phyloP scores from a whole-genome alignment of 352 stramenopile species.

The Phytophthora tentaculata region DNA sequence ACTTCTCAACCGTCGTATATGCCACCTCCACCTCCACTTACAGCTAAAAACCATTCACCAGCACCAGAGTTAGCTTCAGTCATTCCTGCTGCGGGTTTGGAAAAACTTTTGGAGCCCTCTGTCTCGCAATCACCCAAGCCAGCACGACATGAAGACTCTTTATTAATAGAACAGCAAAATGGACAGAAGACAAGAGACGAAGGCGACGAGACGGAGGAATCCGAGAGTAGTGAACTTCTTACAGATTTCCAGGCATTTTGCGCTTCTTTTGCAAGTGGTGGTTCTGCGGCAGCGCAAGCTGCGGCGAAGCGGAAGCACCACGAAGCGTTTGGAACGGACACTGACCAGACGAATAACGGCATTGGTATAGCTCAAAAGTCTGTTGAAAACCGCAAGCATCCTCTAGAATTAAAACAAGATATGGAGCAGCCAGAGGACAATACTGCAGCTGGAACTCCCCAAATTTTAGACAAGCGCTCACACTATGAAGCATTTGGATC shows the following conservation, averaged over 20 bases:
- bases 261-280: constrained; percentile 37
- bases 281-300: constrained; percentile 29
- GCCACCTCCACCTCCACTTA: background rate
- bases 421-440: background rate
- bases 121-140: background rate
- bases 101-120: constrained; percentile 1
- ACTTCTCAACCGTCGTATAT: background rate
- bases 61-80: background rate
- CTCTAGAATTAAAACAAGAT: constrained; percentile 8
- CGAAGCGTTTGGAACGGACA: constrained; percentile 35
- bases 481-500: constrained; percentile 39
- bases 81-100: background rate
- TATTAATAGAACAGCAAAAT: constrained; percentile 2
- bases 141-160: background rate
- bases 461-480: constrained; percentile 40
- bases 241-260: constrained; percentile 43
- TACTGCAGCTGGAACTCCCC: constrained; percentile 1
- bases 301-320: constrained; percentile 33
- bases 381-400: constrained; percentile 19
- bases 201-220: constrained; percentile 24
- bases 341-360: constrained; percentile 5
- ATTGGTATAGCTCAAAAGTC: background rate
- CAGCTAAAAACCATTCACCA: constrained; percentile 1
- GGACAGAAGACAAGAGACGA: constrained; percentile 10
- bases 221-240: constrained; percentile 4